Percentiles rank a stretch among this genome's conserved stretches.
These are phyloP conservation scores for Aspergillus steynii DNA, from an alignment of 495 filamentous ascomycete species.

Conservation along the genomic window DNA sequence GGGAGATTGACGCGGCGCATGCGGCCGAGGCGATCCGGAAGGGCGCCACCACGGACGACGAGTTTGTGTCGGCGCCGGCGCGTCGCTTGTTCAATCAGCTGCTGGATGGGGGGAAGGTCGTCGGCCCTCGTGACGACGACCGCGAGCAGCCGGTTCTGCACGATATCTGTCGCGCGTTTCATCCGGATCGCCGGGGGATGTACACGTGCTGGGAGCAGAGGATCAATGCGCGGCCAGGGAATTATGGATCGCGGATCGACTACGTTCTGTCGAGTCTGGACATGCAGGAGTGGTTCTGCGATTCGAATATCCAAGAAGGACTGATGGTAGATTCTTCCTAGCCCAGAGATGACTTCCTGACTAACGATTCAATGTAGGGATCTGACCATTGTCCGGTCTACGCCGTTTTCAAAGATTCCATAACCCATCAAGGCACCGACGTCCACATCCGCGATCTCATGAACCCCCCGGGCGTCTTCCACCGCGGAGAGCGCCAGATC, in stretches of 20 bases:
- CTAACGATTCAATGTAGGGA: constrained; percentile 51
- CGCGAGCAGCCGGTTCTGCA: constrained; percentile 75
- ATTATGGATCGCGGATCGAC: constrained; percentile 89
- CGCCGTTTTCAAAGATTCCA: constrained; percentile 66
- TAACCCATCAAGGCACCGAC: constrained; percentile 50
- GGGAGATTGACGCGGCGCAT: constrained; percentile 72
- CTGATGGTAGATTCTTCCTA: constrained; percentile 58
- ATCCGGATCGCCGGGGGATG: constrained; percentile 81
- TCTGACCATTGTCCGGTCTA: constrained; percentile 97
- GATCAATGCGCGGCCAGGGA: constrained; percentile 84
- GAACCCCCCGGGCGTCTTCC: constrained; percentile 77
- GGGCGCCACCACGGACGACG: constrained; percentile 60
- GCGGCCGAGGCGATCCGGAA: constrained; percentile 70
- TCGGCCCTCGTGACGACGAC: constrained; percentile 67
- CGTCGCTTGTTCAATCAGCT: constrained; percentile 84
- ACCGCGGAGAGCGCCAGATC: constrained; percentile 63
- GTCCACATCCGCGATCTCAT: constrained; percentile 70
- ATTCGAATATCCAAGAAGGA: constrained; percentile 94
- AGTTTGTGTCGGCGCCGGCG: constrained; percentile 73
- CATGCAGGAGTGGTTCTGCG: constrained; percentile 81
- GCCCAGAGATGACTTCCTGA: neutral
- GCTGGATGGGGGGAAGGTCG: constrained; percentile 68
- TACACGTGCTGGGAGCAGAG: constrained; percentile 93
- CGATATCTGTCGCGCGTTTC: constrained; percentile 85
- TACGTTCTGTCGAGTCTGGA: constrained; percentile 82